A percentile compares a stretch with the other conserved stretches of the same genome.
Conservation (phyloP, 495 filamentous ascomycete species). For the Penicillium mononematosum region DNA sequence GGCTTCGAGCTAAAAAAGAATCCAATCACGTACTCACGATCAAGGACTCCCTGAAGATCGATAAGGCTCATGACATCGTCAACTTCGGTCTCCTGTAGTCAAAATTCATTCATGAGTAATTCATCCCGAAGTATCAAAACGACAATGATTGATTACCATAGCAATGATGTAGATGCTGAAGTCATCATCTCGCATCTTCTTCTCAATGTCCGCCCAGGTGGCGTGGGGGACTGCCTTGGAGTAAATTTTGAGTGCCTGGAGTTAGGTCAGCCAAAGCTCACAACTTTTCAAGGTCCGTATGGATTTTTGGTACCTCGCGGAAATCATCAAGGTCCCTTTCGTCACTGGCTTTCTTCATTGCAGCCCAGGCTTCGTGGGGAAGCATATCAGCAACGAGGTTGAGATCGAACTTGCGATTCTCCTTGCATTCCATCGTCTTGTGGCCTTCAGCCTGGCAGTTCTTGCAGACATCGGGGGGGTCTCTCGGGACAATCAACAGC, state of each 20-base stretch:
- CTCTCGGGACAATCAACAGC: constrained; percentile 69
- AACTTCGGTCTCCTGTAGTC: constrained; percentile 53
- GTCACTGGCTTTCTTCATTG: constrained; percentile 59
- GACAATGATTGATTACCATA: constrained; percentile 39
- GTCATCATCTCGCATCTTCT: constrained; percentile 62
- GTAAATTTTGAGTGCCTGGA: constrained; percentile 64
- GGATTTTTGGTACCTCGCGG: constrained; percentile 54
- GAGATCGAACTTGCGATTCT: constrained; percentile 66
- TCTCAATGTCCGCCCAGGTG: constrained; percentile 71
- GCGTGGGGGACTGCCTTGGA: constrained; percentile 66
- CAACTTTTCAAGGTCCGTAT: constrained; percentile 3
- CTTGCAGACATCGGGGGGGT: constrained; percentile 61
- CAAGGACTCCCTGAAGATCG: constrained; percentile 76
- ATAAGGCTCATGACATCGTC: constrained; percentile 67
- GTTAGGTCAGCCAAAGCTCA: constrained; percentile 19
- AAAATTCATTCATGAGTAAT: constrained; percentile 6
- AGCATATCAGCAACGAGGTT: constrained; percentile 55
- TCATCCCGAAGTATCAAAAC: not conserved
- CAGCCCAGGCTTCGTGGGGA: constrained; percentile 68
- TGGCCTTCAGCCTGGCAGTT: constrained; percentile 77
- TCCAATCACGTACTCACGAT: constrained; percentile 71
- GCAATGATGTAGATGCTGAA: constrained; percentile 74
- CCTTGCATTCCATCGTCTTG: constrained; percentile 60
- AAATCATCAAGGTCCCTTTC: constrained; percentile 71
- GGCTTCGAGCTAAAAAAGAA: constrained; percentile 66